Conservation (phyloP, 192 early-diverging fungal genomes). For the Umbelopsis isabellina region DNA sequence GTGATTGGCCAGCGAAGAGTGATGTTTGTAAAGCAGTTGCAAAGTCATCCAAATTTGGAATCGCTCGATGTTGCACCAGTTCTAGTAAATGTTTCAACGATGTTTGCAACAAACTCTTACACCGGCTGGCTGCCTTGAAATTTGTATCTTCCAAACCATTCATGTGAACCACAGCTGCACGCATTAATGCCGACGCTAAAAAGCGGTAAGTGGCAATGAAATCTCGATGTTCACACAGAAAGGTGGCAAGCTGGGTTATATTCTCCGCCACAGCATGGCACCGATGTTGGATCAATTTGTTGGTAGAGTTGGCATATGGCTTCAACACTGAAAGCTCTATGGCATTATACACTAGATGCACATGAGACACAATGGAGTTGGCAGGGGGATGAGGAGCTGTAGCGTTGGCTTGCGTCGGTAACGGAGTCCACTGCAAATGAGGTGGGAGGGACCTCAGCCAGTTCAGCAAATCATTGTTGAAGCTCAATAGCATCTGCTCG, state of each 20-base stretch:
- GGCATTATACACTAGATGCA: constrained; percentile 38
- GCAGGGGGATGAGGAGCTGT: constrained; percentile 17
- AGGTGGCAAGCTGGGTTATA: constrained; percentile 25
- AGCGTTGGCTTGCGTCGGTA: constrained; percentile 3
- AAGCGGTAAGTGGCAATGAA: constrained; percentile 13
- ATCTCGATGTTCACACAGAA: constrained; percentile 14
- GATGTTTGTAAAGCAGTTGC: background rate
- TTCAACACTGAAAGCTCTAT: constrained; percentile 26
- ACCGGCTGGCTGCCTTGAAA: background rate
- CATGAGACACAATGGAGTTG: constrained; percentile 24
- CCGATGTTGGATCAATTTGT: constrained; percentile 19
- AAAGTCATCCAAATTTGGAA: background rate
- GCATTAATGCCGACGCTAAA: constrained; percentile 9
- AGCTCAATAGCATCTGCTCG: constrained; percentile 30
- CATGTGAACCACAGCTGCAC: constrained; percentile 6
- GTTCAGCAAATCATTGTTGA: constrained; percentile 30
- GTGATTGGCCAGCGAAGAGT: background rate
- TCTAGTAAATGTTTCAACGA: constrained; percentile 10
- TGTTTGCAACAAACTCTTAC: background rate
- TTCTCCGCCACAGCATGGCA: constrained; percentile 25
- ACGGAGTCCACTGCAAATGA: constrained; percentile 32
- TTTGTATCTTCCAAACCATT: background rate
- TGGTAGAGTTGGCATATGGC: constrained; percentile 19
- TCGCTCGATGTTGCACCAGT: background rate
- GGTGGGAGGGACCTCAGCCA: constrained; percentile 29